Evolutionary conservation across 306 rosid genomes (phyloP).

Genomic region (Rosa persica): DNA sequence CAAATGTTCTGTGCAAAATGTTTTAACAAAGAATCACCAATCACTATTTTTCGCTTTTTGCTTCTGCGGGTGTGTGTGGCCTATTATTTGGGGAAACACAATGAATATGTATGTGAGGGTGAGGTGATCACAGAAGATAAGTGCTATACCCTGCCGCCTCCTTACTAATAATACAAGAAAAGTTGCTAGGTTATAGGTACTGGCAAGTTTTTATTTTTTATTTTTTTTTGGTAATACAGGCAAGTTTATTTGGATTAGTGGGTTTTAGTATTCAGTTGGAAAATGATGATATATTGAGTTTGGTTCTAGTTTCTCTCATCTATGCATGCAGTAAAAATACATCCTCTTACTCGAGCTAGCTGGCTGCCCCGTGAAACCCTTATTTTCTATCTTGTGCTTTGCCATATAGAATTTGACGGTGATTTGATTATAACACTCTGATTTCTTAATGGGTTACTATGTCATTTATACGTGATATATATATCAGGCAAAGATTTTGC

Average conservation of each 20-base stretch:
- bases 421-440: neutral
- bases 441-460: neutral
- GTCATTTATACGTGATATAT: neutral
- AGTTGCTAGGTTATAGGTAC: neutral
- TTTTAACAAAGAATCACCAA: neutral
- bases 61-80: neutral
- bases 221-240: too few relatives aligned
- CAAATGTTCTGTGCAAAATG: neutral
- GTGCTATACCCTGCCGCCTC: neutral
- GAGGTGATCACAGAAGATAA: neutral
- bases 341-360: neutral
- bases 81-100: neutral
- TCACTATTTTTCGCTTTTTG: neutral
- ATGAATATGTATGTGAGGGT: neutral
- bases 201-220: too few relatives aligned
- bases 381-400: neutral
- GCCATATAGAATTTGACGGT: neutral
- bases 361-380: neutral
- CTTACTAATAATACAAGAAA: neutral
- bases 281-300: neutral
- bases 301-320: neutral
- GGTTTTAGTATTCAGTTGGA: neutral
- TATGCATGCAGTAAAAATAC: neutral
- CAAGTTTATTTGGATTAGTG: neutral
- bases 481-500: constrained; percentile 32